Conservation (phyloP, 192 early-diverging fungal species). For the Chytriomyces hyalinus region DNA sequence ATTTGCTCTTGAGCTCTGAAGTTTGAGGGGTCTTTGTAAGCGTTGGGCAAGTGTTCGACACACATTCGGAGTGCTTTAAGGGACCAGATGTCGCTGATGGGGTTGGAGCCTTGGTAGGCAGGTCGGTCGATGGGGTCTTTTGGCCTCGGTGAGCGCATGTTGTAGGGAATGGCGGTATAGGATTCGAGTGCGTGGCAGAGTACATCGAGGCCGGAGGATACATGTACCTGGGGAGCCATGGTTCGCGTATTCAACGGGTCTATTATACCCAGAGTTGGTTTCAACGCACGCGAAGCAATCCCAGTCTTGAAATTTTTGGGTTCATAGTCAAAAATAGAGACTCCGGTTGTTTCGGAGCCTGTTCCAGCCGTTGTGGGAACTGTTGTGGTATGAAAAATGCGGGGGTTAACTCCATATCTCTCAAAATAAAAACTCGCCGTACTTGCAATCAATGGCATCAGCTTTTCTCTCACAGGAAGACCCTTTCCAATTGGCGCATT, state of each 20-base stretch:
- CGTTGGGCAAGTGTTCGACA: not conserved
- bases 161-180: constrained; percentile 88
- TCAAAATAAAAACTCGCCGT: too few species aligned
- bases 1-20: constrained; percentile 76
- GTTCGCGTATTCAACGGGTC: constrained; percentile 87
- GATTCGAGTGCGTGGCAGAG: constrained; percentile 89
- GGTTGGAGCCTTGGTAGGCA: constrained; percentile 92
- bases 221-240: constrained; percentile 85
- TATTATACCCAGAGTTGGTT: constrained; percentile 83
- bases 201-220: constrained; percentile 86
- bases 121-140: constrained; percentile 81
- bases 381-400: not conserved
- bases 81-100: constrained; percentile 92
- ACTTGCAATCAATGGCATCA: constrained; percentile 82
- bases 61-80: constrained; percentile 63
- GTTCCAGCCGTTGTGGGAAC: constrained; percentile 68
- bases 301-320: constrained; percentile 86
- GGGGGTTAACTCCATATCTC: constrained; percentile 15
- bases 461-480: constrained; percentile 68
- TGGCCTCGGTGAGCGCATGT: constrained; percentile 76
- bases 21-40: constrained; percentile 49
- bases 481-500: constrained; percentile 92
- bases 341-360: constrained; percentile 89
- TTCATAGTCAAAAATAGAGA: constrained; percentile 90
- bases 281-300: constrained; percentile 82